Conservation (phyloP, 2,329 filamentous ascomycete genomes). For the Penicillium italicum region DNA sequence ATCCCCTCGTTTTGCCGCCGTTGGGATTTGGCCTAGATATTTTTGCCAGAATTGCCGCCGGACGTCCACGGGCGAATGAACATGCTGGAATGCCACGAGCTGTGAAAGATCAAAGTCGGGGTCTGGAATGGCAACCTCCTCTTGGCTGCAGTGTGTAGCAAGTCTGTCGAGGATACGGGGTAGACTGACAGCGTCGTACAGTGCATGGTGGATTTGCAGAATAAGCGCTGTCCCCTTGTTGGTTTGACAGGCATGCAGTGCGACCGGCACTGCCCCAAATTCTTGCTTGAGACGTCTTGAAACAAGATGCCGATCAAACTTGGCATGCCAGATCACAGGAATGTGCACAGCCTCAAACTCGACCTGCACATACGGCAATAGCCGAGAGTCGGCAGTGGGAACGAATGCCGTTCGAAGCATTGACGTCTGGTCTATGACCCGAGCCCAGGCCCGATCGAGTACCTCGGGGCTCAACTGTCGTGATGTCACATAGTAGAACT, state of each 20-base stretch:
- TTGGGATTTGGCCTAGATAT: conserved; percentile 32
- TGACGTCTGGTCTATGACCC: conserved; percentile 53
- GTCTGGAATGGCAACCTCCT: conserved; percentile 3
- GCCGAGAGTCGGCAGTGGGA: conserved; percentile 43
- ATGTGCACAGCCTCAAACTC: conserved; percentile 46
- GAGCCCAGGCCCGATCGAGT: conserved; percentile 60
- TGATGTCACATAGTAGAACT: conserved; percentile 60
- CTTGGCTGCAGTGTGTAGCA: conserved; percentile 41
- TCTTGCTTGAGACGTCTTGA: conserved; percentile 11
- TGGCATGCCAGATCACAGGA: conserved; percentile 31
- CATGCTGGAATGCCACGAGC: conserved; percentile 39
- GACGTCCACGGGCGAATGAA: conserved; percentile 23
- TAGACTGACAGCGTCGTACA: conserved; percentile 84
- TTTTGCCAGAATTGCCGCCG: conserved; percentile 46
- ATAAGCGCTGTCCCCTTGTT: conserved; percentile 37
- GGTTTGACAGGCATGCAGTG: conserved; percentile 35
- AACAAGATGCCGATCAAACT: conserved; percentile 13
- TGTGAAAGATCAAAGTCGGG: conserved; percentile 37
- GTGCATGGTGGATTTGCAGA: conserved; percentile 73
- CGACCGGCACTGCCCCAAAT: conserved; percentile 26
- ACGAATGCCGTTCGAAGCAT: conserved; percentile 69
- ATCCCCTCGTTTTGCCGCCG: conserved; percentile 3
- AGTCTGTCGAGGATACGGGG: conserved; percentile 58
- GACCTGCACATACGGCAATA: conserved; percentile 61
- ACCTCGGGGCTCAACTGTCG: conserved; percentile 36